phyloP scores from a whole-genome alignment of 2,329 filamentous ascomycete species.

The Apiospora marii region DNA sequence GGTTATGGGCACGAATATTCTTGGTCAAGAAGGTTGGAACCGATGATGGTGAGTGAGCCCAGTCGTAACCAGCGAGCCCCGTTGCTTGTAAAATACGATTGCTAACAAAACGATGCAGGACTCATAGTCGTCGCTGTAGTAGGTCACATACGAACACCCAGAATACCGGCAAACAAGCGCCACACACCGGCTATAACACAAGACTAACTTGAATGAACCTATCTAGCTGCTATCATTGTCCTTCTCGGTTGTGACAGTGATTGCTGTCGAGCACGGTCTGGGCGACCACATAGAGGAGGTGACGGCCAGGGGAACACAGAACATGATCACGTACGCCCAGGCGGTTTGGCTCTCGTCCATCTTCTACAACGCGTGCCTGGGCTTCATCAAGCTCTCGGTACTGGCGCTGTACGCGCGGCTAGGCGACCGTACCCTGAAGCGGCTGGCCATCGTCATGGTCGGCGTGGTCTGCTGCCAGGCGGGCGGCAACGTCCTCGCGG shows the following conservation, averaged over 20 bases:
- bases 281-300: conserved; percentile 29
- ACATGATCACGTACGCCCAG: conserved; percentile 33
- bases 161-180: background rate
- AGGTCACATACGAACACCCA: background rate
- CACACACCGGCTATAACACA: background rate
- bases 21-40: conserved; percentile 43
- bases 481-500: conserved; percentile 48
- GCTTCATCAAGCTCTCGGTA: conserved; percentile 57
- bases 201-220: background rate
- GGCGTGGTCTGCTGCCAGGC: conserved; percentile 49
- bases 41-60: conserved; percentile 39
- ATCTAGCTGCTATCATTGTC: conserved; percentile 27
- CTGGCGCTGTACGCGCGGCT: conserved; percentile 54
- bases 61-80: background rate
- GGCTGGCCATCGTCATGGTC: conserved; percentile 48
- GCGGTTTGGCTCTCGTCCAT: conserved; percentile 54
- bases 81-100: background rate
- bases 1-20: conserved; percentile 49
- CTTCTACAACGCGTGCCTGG: conserved; percentile 55
- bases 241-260: conserved; percentile 25
- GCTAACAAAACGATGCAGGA: background rate
- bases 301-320: conserved; percentile 31
- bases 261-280: conserved; percentile 28
- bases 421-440: conserved; percentile 46
- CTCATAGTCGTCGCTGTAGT: conserved; percentile 27